Base-by-base conservation (phyloP, 768 basidiomycete genomes). In the Lentinula boryana region DNA sequence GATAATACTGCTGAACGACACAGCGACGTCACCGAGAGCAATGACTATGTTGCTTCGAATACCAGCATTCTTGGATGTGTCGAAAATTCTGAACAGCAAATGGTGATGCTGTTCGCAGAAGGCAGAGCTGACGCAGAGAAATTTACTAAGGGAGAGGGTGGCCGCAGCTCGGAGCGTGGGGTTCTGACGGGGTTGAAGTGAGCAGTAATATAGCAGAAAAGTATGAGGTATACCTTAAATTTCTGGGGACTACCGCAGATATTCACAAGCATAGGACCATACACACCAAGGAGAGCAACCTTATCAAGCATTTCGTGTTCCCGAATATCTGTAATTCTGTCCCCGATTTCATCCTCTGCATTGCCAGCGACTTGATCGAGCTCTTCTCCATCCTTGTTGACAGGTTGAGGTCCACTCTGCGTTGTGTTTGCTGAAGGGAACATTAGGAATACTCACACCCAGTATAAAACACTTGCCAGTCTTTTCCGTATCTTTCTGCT, bases 281-380 rank as follows among this genome's bases (percentile, higher is more conserved):
- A 99, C 5, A 91, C 69, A 1, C 89, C 86, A 56, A 99, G 72
- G 51, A 99, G 74, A 2, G 94, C 94, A 3, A 88, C 76, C 0
- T 95, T 93, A 65, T 92, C 94, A 13, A 98, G 76, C 51, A 98
- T 76, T 72, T 98, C 95, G 3, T 79, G 81, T 76, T 99, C 97
- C 33, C 94, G 80, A 58, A 97, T 84, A 1, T 76, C 82, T 1
- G 89, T 86, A 41, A 99, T 90, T 8, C 89, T 82, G 61, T 99
- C 97, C 13, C 95, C 97, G 65, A 98, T 96, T 67, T 99, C 97
- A 69, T 99, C 97, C 71, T 99, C 97, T 4, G 94, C 94, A 68
- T 95, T 96, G 5, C 97, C 97, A 7, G 91, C 94, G 9, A 98
- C 96, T 67, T 96, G 95, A 65, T 99, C 97, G 0, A 98, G 85